phyloP scores from a whole-genome alignment of 805 yeast genomes.

The Yarrowia porcina region DNA sequence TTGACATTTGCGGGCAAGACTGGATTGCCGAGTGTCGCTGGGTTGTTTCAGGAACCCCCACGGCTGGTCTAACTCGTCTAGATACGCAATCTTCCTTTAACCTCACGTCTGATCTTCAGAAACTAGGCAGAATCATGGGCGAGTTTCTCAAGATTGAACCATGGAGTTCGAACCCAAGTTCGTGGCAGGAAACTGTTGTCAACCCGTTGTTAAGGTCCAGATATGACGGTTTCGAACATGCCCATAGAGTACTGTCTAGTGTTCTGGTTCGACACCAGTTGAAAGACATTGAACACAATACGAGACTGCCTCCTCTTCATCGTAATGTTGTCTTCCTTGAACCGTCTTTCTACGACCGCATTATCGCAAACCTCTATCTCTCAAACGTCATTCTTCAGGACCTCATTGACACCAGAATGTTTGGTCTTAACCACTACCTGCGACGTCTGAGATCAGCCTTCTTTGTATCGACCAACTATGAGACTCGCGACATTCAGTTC shows the following conservation, averaged over 20 bases:
- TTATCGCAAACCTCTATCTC: neutral
- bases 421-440: neutral
- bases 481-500: neutral
- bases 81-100: neutral
- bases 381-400: neutral
- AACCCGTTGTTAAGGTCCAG: neutral
- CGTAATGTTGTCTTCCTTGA: neutral
- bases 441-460: neutral
- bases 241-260: neutral
- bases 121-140: constrained; percentile 9
- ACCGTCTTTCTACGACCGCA: constrained; percentile 6
- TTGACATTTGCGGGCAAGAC: constrained; percentile 48
- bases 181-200: neutral
- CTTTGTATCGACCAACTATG: neutral
- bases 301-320: neutral
- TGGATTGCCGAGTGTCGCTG: constrained; percentile 60
- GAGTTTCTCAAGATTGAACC: constrained; percentile 10
- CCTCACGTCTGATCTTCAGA: neutral
- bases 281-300: neutral
- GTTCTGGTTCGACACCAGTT: neutral
- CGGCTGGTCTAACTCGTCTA: constrained; percentile 58
- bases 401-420: neutral
- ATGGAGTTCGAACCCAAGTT: neutral
- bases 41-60: constrained; percentile 77
- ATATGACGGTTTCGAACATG: constrained; percentile 9